These are phyloP conservation scores for Erysiphe neolycopersici DNA, from an alignment of 2,329 filamentous ascomycete genomes.

Conservation along the genomic window DNA sequence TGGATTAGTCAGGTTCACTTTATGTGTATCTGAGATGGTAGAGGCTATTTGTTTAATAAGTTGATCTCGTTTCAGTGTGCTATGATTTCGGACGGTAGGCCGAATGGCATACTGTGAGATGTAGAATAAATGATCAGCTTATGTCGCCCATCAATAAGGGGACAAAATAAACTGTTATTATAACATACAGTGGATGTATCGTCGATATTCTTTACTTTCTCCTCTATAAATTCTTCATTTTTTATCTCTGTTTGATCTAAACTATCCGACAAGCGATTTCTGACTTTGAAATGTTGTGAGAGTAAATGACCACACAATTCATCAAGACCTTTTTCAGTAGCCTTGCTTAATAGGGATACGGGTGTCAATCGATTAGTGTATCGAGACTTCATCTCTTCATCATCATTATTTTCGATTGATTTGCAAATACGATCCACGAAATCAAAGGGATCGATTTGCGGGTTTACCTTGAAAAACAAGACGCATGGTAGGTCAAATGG, in stretches of 20 bases:
- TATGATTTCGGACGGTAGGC: conserved; percentile 50
- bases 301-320: conserved; percentile 37
- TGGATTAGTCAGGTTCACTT: conserved; percentile 50
- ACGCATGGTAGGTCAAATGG: conserved; percentile 32
- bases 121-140: conserved; percentile 1
- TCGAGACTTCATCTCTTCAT: conserved; percentile 18
- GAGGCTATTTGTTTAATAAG: conserved; percentile 42
- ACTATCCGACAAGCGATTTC: background rate
- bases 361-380: conserved; percentile 36
- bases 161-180: background rate
- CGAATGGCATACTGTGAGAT: conserved; percentile 50
- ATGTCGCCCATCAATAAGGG: background rate
- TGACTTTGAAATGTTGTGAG: conserved; percentile 26
- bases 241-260: background rate
- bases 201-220: conserved; percentile 1
- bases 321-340: conserved; percentile 39
- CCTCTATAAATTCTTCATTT: conserved; percentile 2
- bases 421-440: conserved; percentile 27
- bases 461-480: conserved; percentile 30
- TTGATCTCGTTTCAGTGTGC: conserved; percentile 34
- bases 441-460: conserved; percentile 27
- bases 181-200: background rate
- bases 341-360: conserved; percentile 28
- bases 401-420: conserved; percentile 17
- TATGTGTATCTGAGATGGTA: conserved; percentile 29